Percentiles rank a stretch among this genome's conserved stretches.
Evolutionary conservation across 306 rosid genomes (phyloP).

Genomic region (Fragaria iinumae): DNA sequence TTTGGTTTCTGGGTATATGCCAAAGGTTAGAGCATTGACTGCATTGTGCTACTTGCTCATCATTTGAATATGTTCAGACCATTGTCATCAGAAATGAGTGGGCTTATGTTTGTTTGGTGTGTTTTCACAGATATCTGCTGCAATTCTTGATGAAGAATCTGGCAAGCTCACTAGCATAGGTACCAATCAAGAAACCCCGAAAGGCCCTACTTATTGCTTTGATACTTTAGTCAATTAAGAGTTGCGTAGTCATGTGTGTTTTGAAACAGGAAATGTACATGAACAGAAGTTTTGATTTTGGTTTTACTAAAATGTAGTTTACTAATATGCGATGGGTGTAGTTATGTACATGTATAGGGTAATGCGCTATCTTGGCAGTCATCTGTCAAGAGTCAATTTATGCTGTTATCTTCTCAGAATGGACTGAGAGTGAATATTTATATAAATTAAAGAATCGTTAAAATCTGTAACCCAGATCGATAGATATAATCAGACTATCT

Average conservation of each 20-base stretch:
- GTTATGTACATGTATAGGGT: not conserved
- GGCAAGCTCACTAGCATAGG: constrained; percentile 32
- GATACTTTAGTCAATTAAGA: not conserved
- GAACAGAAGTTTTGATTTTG: not conserved
- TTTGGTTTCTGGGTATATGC: constrained; percentile 37
- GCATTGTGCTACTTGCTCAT: not conserved
- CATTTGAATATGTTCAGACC: constrained; percentile 8
- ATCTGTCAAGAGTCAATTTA: not conserved
- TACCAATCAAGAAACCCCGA: constrained; percentile 13
- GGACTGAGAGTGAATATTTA: not conserved
- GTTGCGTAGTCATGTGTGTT: not conserved
- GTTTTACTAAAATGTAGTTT: not conserved
- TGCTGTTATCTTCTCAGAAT: not conserved
- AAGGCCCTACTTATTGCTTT: not conserved
- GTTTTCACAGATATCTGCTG: constrained; percentile 47
- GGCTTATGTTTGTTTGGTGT: constrained; percentile 12
- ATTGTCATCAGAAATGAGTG: not conserved
- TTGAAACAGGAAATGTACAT: not conserved
- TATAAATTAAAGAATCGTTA: too few species aligned
- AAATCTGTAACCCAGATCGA: not conserved
- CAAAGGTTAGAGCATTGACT: constrained; percentile 37
- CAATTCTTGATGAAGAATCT: constrained; percentile 61
- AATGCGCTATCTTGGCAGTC: not conserved
- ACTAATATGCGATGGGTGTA: not conserved
- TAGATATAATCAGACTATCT: not conserved